These are phyloP conservation scores for Barnettozyma sucrosica DNA, from an alignment of 805 yeast species.

Conservation along the genomic window DNA sequence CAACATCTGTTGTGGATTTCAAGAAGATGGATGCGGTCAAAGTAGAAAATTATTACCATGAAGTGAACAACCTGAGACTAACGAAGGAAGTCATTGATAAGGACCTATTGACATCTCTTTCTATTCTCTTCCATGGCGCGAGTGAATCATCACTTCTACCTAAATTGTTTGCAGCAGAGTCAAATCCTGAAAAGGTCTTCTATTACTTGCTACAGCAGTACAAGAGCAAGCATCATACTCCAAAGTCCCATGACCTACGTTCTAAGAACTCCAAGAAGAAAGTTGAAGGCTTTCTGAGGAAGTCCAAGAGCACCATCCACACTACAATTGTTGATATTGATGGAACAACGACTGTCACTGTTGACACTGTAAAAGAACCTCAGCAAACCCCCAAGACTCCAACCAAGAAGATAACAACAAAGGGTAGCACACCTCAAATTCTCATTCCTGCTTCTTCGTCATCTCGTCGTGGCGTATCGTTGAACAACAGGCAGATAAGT, in stretches of 20 bases:
- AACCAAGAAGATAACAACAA: constrained; percentile 21
- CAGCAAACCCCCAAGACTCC: constrained; percentile 13
- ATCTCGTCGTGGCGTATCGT: constrained; percentile 28
- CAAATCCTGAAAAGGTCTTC: constrained; percentile 75
- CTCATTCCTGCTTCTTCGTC: constrained; percentile 28
- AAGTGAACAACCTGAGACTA: constrained; percentile 34
- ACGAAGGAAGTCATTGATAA: constrained; percentile 46
- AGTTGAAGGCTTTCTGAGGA: constrained; percentile 30
- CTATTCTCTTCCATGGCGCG: constrained; percentile 79
- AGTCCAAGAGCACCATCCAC: constrained; percentile 36
- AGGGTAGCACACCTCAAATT: constrained; percentile 21
- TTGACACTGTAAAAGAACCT: constrained; percentile 8
- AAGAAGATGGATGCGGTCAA: constrained; percentile 25
- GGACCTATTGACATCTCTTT: constrained; percentile 69
- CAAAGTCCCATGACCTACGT: constrained; percentile 15
- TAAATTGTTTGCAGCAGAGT: constrained; percentile 47
- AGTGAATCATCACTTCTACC: constrained; percentile 45
- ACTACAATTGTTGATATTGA: constrained; percentile 33
- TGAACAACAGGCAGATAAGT: constrained; percentile 22
- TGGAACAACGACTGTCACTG: constrained; percentile 22
- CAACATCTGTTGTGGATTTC: constrained; percentile 29
- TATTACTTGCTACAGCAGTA: constrained; percentile 71
- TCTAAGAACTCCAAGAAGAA: constrained; percentile 25
- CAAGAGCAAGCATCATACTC: constrained; percentile 52
- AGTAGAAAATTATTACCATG: constrained; percentile 32